Evolutionary conservation across 1,284 basidiomycete species (phyloP), one percentile per base, ranked within the genome.

Genomic region (Malassezia restricta): DNA sequence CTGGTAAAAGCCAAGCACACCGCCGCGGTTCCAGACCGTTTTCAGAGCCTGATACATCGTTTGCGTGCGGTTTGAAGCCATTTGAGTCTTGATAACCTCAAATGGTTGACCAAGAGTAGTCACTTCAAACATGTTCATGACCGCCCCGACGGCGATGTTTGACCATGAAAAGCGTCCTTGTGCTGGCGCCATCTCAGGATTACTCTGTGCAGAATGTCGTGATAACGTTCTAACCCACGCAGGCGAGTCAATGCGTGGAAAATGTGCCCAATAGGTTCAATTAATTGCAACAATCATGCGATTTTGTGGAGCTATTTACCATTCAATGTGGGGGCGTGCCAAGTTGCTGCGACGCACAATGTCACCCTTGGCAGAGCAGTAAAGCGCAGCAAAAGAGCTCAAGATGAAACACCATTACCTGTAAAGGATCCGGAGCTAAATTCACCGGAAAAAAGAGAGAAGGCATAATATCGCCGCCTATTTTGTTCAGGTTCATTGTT

Each of bases 101-200:
- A 99, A 79, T 15, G 94, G 94, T 78, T 99, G 94, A 41, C 94
- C 94, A 39, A 98, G 81, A 9, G 94, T 96, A 50, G 94, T 95
- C 59, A 98, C 92, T 68, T 90, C 64, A 79, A 88, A 77, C 89
- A 90, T 91, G 61, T 68, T 64, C 64, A 62, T 63, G 42, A 56
- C 77, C 77, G 76, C 74, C 85, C 91, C 91, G 76, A 98, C 87
- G 61, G 91, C 92, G 77, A 96, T 95, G 79, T 98, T 98, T 69
- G 88, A 91, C 90, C 90, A 98, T 77, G 82, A 91, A 71, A 95
- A 82, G 69, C 90, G 89, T 76, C 92, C 92, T 35, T 69, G 75
- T 62, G 72, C 71, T 40, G 78, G 78, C 29, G 78, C 78, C 78
- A 79, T 79, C 3, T 2, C 4, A 2, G 20, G 20, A 24, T 24